These are phyloP conservation scores for Metschnikowia noctiluminum DNA, from an alignment of 805 yeast species.

Conservation along the genomic window DNA sequence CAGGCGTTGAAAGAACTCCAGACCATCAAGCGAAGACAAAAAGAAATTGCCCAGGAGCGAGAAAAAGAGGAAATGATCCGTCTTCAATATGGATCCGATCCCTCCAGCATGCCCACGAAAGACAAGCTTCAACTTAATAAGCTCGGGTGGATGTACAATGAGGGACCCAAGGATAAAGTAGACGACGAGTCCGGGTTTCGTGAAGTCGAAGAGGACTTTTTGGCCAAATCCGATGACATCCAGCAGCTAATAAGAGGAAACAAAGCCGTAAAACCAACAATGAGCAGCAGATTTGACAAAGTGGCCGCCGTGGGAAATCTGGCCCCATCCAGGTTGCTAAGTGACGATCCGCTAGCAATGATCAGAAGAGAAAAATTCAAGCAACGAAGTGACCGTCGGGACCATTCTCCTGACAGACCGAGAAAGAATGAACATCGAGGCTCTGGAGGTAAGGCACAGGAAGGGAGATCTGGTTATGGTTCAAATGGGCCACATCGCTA, in stretches of 20 bases:
- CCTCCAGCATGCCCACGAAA: slow-evolving; percentile 29
- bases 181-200: slow-evolving; percentile 37
- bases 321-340: slow-evolving; percentile 16
- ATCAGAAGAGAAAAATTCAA: slow-evolving; percentile 25
- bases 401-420: slow-evolving; percentile 1
- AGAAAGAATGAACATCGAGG: neutral
- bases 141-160: slow-evolving; percentile 86
- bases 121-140: slow-evolving; percentile 42
- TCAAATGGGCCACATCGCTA: too few relatives aligned
- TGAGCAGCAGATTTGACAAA: slow-evolving; percentile 22
- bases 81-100: slow-evolving; percentile 42
- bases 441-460: neutral
- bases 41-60: slow-evolving; percentile 60
- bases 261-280: slow-evolving; percentile 37
- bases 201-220: slow-evolving; percentile 28
- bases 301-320: slow-evolving; percentile 23
- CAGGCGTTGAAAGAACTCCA: slow-evolving; percentile 68
- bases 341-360: slow-evolving; percentile 50
- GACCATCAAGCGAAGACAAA: slow-evolving; percentile 57
- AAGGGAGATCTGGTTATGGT: too few relatives aligned
- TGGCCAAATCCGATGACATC: slow-evolving; percentile 33
- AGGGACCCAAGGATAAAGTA: slow-evolving; percentile 29
- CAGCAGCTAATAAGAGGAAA: slow-evolving; percentile 56
- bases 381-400: slow-evolving; percentile 2
- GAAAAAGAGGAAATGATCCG: slow-evolving; percentile 55